Evolutionary conservation across 108 stramenopile species (phyloP), one percentile per base, ranked within the genome.

Genomic region (Cylindrotheca closterium): DNA sequence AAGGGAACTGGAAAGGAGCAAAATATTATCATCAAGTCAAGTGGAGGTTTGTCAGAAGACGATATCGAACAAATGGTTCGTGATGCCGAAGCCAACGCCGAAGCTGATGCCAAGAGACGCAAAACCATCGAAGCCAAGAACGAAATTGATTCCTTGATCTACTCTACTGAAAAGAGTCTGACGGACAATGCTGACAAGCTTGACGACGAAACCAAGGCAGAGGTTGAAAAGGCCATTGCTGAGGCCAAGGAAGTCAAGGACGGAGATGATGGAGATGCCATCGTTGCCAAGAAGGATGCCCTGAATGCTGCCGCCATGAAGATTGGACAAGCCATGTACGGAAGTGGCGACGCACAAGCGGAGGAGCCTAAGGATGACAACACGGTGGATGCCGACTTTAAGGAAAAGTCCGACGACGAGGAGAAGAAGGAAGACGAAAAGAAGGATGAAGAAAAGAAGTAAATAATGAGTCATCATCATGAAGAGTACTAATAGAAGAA

Each of bases 1-100:
- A 99, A 99, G 95, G 98, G 93, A 59, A 98, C 99, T 45, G 97
- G 96, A 52, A 98, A 98, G 92, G 97, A 97, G 67, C 98, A 98
- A 75, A 94, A 89, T 71, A 98, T 99, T 61, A 74, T 98, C 56
- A 98, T 99, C 72, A 93, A 96, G 83, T 91, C 91, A 51, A 78
- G 79, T 28, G 97, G 98, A 26, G 99, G 99, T 33, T 77, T 99
- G 51, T 94, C 94, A 24, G 98, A 99, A 59, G 96, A 88, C 51
- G 98, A 99, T 59, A 99, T 99, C 78, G 95, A 99, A 75, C 69
- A 90, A 47, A 99, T 99, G 99, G 96, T 99, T 37, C 92, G 87
- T n/a, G 98, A 99, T 72, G 99, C 99, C 0, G 99, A 99, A 74
- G 81, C 89, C 59, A 96, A 99, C 71, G 96, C 96, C 30, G 96